phyloP scores from a whole-genome alignment of 2,329 filamentous ascomycete genomes.

The Periglandula ipomoeae region DNA sequence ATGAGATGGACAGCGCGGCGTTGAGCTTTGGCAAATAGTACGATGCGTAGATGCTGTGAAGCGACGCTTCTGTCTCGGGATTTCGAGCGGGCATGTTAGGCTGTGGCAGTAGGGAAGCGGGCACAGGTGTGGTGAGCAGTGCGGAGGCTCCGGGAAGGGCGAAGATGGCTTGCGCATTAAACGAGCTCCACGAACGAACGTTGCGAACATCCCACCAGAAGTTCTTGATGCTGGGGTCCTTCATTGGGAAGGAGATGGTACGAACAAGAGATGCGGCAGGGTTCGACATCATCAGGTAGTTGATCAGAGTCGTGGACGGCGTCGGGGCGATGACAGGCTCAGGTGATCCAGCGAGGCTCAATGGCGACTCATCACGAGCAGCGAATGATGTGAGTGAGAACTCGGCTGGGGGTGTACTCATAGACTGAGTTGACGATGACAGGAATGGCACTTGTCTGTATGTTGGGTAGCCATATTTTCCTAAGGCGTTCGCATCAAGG shows the following conservation, averaged over 20 bases:
- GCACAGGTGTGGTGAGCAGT: conserved; percentile 62
- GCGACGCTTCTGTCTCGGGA: conserved; percentile 68
- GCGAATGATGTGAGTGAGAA: conserved; percentile 39
- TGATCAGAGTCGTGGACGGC: conserved; percentile 58
- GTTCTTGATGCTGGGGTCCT: conserved; percentile 63
- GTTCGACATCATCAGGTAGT: conserved; percentile 71
- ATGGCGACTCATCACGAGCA: conserved; percentile 36
- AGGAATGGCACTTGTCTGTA: conserved; percentile 63
- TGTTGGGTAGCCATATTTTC: conserved; percentile 72
- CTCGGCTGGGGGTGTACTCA: conserved; percentile 15
- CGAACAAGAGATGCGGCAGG: conserved; percentile 76
- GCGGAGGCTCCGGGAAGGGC: conserved; percentile 62
- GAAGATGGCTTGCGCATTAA: conserved; percentile 64
- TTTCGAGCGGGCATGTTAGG: conserved; percentile 51
- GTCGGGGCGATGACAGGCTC: conserved; percentile 29
- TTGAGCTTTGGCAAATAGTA: conserved; percentile 86
- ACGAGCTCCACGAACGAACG: conserved; percentile 72
- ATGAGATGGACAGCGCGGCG: conserved; percentile 68
- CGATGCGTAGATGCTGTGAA: conserved; percentile 65
- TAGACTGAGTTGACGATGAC: conserved; percentile 10
- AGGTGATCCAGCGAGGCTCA: conserved; percentile 31
- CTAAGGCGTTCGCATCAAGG: conserved; percentile 56
- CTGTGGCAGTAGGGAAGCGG: conserved; percentile 49
- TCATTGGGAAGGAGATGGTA: conserved; percentile 60
- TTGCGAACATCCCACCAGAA: conserved; percentile 97